These are phyloP conservation scores for Crithidia acanthocephali DNA, from an alignment of 208 protist genomes.

Conservation along the genomic window DNA sequence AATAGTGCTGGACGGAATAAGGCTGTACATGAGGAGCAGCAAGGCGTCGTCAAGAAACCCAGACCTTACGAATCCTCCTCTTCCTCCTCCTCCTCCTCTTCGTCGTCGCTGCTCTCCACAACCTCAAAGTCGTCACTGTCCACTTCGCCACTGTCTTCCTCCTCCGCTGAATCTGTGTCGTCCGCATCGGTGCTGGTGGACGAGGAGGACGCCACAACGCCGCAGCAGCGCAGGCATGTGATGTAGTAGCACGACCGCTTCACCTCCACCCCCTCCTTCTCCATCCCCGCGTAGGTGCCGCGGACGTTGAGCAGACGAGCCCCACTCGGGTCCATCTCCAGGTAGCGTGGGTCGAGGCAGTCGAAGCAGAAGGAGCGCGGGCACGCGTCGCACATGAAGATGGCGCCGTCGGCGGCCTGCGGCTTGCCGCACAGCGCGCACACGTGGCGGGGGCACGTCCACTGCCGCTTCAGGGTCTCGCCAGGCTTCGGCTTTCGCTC, in stretches of 20 bases:
- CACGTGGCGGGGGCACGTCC: constrained; percentile 77
- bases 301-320: constrained; percentile 65
- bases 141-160: background rate
- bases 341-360: constrained; percentile 80
- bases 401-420: constrained; percentile 64
- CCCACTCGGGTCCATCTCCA: constrained; percentile 68
- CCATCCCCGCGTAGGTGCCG: constrained; percentile 76
- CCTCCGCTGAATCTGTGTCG: constrained; percentile 4
- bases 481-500: constrained; percentile 41
- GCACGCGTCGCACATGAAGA: constrained; percentile 87
- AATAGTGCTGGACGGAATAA: too few relatives aligned
- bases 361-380: constrained; percentile 87
- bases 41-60: too few relatives aligned
- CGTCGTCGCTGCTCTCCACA: constrained; percentile 9
- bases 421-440: constrained; percentile 70
- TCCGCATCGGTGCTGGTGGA: constrained; percentile 19
- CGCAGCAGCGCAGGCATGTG: constrained; percentile 77
- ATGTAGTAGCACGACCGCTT: constrained; percentile 84
- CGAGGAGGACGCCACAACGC: constrained; percentile 63
- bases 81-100: constrained; percentile 7
- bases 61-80: background rate
- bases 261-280: constrained; percentile 55
- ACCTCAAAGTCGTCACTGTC: constrained; percentile 15
- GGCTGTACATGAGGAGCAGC: too few relatives aligned
- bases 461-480: constrained; percentile 46